Conservation (phyloP, 1,284 basidiomycete genomes). For the Kwoniella shivajii region DNA sequence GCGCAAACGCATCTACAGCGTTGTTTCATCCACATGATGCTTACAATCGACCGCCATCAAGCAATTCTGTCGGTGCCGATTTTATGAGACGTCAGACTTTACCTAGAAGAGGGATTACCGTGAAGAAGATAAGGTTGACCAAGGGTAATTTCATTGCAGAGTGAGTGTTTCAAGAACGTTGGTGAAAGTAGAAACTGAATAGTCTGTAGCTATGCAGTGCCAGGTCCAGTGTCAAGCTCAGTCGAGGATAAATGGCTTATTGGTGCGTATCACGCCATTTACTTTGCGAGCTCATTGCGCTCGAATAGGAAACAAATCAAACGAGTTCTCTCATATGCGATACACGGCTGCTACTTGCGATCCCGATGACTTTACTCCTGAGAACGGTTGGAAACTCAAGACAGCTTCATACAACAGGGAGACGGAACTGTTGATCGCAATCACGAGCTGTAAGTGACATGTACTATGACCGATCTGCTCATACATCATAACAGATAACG, state of each 20-base stretch:
- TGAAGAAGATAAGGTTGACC: slow-evolving; percentile 83
- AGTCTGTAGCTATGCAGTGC: slow-evolving; percentile 65
- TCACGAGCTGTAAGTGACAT: slow-evolving; percentile 60
- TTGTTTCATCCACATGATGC: slow-evolving; percentile 4
- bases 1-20: slow-evolving; percentile 10
- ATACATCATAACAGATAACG: slow-evolving; percentile 54
- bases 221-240: slow-evolving; percentile 80
- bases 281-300: background rate
- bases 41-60: slow-evolving; percentile 17
- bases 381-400: slow-evolving; percentile 77
- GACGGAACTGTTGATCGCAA: slow-evolving; percentile 90
- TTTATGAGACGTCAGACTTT: slow-evolving; percentile 75
- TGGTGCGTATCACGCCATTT: slow-evolving; percentile 19
- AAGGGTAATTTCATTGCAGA: slow-evolving; percentile 89
- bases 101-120: slow-evolving; percentile 79
- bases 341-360: slow-evolving; percentile 81
- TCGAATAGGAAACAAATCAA: slow-evolving; percentile 59
- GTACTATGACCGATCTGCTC: background rate
- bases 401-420: slow-evolving; percentile 82
- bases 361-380: slow-evolving; percentile 77
- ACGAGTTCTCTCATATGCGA: slow-evolving; percentile 88
- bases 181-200: background rate
- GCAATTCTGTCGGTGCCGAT: slow-evolving; percentile 36
- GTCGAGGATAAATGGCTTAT: slow-evolving; percentile 77
- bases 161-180: slow-evolving; percentile 43